Base-by-base conservation (phyloP, 805 yeast genomes). In the Ascoidea rubescens region DNA sequence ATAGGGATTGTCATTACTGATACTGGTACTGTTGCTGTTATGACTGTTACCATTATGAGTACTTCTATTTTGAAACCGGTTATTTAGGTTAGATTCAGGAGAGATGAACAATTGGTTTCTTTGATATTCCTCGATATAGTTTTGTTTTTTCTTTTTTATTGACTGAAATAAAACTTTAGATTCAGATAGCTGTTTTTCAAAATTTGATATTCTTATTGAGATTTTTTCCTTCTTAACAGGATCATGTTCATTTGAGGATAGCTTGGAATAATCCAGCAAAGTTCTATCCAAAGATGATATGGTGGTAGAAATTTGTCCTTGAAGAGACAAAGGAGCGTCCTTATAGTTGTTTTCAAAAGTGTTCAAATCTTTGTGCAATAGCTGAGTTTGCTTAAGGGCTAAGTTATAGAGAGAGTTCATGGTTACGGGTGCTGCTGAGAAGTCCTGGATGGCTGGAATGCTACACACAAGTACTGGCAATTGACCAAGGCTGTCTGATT, bases 331-430 rank as follows among this genome's bases (percentile, higher is more conserved):
- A 21, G 95, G 93, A 1, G 95, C 77, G 4, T 81, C 74, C 14
- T 78, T 73, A 7, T 87, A 73, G 55, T 83, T 79, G 48, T 73
- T 69, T 60, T 83, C 90, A 57, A 91, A 82, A 51, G 71, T 67
- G 17, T 75, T 71, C 49, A 91, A 67, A 59, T 89, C 96, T 55
- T 77, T 77, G 54, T 80, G 77, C 51, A 91, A 68, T 31, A 81
- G 73, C 59, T 79, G 87, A 33, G 88, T 79, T 66, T 90, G 96
- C 65, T 87, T 88, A 52, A 85, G 73, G 6, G 96, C 96, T 65
- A 87, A 95, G 68, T 87, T 91, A 69, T 84, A 88, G 51, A 90
- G 72, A 31, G 96, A 82, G 68, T 89, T 90, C 98, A 21, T 21
- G 28, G 28, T 21, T 21, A 21, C 3, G 28, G 3, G 28, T 21